Base-by-base conservation (phyloP, 257 asterid genomes). In the Cynanchum wilfordii region DNA sequence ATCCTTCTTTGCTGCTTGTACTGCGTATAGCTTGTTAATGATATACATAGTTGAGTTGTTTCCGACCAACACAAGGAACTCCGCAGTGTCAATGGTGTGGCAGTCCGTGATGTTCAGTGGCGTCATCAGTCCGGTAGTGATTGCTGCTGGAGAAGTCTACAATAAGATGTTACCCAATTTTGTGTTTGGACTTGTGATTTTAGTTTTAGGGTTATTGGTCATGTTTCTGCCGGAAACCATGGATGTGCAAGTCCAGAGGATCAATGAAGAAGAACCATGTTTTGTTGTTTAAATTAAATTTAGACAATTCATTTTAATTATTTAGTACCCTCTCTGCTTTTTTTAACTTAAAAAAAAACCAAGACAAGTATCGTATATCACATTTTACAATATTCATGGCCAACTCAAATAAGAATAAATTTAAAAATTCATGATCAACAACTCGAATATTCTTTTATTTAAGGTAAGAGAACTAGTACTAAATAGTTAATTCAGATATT, bases 21-120 rank as follows among this genome's bases (percentile, higher is more conserved):
- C 78, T 4, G 79, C 76, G 2, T 82, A 27, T 19, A 45, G 75
- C 47, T 45, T 81, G 76, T 22, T 84, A 24, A n/a, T 84, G 66
- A 77, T 84, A 19, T 81, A 81, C 38, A 62, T 80, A 1, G 44
- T 77, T 22, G 85, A 84, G 76, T 24, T 79, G 29, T 81, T 84
- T 10, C 84, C 82, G 0, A 78, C 82, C 54, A 73, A 72, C 17
- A 49, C 74, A 40, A 79, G 84, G 72, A 76, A 74, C 74, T 80
- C 86, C 3, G 80, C 84, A 0, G 72, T 81, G 66, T 72, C 82
- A 9, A 55, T 58, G 33, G 79, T 77, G 1, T 73, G 86, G 78
- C 84, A 74, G 45, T 79, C 86, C 29, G 49, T 75, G 36, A 77
- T 74, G 66, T 73, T 82, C 7, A 80, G 88, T 10, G 86, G 86